Percentiles rank a stretch among this genome's conserved stretches.
phyloP scores from a whole-genome alignment of 2,329 filamentous ascomycete species.

The Kalaharituber pfeilii region DNA sequence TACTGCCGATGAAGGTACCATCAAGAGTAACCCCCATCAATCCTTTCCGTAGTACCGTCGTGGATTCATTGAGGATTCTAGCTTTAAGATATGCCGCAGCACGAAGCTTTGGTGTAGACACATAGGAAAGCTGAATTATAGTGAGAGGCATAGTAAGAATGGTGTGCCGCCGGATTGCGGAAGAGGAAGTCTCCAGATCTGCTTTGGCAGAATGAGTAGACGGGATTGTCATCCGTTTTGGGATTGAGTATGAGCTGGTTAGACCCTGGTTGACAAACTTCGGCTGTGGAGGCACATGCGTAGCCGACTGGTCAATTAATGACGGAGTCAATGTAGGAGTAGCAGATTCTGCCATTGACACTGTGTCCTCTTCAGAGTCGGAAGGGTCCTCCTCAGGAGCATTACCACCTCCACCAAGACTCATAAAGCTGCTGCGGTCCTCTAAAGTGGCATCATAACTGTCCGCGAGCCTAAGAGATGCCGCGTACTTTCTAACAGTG shows the following conservation, averaged over 20 bases:
- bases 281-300: neutral
- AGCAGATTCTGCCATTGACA: neutral
- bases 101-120: constrained; percentile 43
- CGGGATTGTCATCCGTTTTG: neutral
- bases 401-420: neutral
- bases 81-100: constrained; percentile 43
- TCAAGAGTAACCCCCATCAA: constrained; percentile 44
- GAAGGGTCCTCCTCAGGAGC: neutral
- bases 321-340: neutral
- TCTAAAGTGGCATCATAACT: neutral
- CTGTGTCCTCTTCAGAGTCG: neutral
- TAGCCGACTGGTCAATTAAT: neutral
- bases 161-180: constrained; percentile 36
- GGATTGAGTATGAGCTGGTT: neutral
- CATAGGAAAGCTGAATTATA: constrained; percentile 38
- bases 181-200: neutral
- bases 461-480: neutral
- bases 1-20: constrained; percentile 43
- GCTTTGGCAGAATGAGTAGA: neutral
- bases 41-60: constrained; percentile 39
- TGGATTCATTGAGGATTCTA: constrained; percentile 38
- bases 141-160: constrained; percentile 39
- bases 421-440: too few relatives aligned
- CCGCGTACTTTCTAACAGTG: neutral
- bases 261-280: neutral